Base-by-base conservation (phyloP, 345 rosid species). In the Corchorus capsularis region DNA sequence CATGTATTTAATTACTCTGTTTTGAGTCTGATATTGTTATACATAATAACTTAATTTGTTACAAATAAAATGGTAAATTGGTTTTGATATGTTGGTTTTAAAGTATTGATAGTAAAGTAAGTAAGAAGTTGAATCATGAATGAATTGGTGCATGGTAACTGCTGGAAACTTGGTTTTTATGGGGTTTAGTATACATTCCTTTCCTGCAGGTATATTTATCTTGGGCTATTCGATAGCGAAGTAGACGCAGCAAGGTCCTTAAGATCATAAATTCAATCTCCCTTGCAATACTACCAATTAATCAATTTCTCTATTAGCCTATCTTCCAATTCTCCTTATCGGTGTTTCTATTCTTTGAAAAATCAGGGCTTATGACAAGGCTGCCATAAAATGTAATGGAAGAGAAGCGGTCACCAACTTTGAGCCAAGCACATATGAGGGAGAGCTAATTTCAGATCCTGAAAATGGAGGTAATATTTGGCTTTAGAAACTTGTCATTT, bases 361-460 rank as follows among this genome's bases (percentile, higher is more conserved):
- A 45, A 67, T 53, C 79, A 94, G 98, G 85, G 98, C 94, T 72
- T 94, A 94, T 79, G 99, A 96, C 80, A 93, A 87, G 86, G 98
- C 99, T 79, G 97, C 97, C 64, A 84, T 96, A 16, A 92, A 89
- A 52, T 91, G 89, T 72, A 88, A 86, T 76, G 98, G 98, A n/a
- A 88, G 86, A 79, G 99, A 96, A 79, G 98, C 99, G 0, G 91
- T 96, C 59, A 92, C 98, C 41, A 96, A 96, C 85, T 96, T 96
- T 77, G 93, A 90, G 57, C 89, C 95, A 3, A 89, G 87, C 81
- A 73, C 82, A 0, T 94, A 94, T 35, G 88, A 87, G 19, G 91
- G 76, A 4, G 90, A 91, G 77, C 79, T 82, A 5, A 60, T 60
- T 8, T 71, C 80, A 0, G 84, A 71, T 55, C 75, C 82, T 70